Base-by-base conservation (phyloP, 345 rosid species). In the Eucalyptus grandis region DNA sequence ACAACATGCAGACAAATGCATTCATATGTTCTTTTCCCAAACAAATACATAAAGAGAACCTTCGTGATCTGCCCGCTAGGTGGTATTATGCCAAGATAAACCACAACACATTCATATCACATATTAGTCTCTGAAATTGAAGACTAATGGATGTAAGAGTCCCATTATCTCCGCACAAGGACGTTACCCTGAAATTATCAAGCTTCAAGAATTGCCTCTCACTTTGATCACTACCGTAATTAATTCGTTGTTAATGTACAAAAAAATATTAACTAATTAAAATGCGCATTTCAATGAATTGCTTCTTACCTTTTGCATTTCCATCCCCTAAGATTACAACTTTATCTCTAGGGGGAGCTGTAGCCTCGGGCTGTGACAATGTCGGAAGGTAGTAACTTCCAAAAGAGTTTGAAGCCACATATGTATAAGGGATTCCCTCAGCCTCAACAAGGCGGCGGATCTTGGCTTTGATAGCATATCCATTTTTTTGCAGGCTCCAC, bases 291-390 rank as follows among this genome's bases (percentile, higher is more conserved):
- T 53, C 43, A n/a, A 37, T 12, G 13, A 60, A 43, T 40, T 26
- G 11, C 4, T 21, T 19, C 40, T 40, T 34, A 89, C 90, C 90
- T 87, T 87, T 89, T 17, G 90, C 67, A 77, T 77, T 89, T 67
- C 90, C 90, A 30, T 89, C 90, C 24, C 90, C 90, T 21, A 67
- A 40, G 89, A 89, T 77, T 43, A 89, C 81, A 69, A 69, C 80
- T 16, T 16, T 69, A 49, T 72, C 90, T 72, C 88, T 87, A 7
- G 90, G 89, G 47, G 90, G 88, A 44, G 86, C 21, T 4, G 88
- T 40, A 51, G 90, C 87, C 30, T 87, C 81, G 21, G 34, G 88
- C 49, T 89, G 89, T 4, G 56, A 51, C 37, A 89, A 30, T 27
- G 90, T 69, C 44, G 58, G 47, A n/a, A 89, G 90, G 80, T 50